Conservation (phyloP, 169 alveolate genomes). For the Babesia sp. region DNA sequence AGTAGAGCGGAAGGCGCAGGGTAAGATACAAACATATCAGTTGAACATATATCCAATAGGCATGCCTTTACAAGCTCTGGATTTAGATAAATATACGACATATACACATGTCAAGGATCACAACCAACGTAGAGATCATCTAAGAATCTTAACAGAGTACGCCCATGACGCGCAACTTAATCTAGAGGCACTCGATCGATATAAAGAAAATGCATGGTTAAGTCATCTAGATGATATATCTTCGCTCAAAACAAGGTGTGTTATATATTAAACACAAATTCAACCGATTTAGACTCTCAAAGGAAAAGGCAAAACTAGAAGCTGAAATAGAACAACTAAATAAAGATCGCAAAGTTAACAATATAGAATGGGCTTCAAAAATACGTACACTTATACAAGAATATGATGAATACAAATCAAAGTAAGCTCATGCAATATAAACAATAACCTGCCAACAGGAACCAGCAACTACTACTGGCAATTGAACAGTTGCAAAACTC, state of each 20-base stretch:
- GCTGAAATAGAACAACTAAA: slow-evolving; percentile 43
- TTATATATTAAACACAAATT: not conserved
- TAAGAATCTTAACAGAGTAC: slow-evolving; percentile 43
- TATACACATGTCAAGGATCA: not conserved
- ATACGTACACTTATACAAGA: slow-evolving; percentile 34
- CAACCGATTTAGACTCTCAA: no score
- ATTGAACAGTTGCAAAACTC: slow-evolving; percentile 50
- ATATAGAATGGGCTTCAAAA: slow-evolving; percentile 39
- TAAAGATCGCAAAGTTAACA: slow-evolving; percentile 43
- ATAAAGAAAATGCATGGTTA: slow-evolving; percentile 60
- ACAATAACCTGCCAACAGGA: slow-evolving; percentile 5
- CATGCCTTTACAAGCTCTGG: slow-evolving; percentile 10
- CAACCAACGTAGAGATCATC: slow-evolving; percentile 11
- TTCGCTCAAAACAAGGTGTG: slow-evolving; percentile 32
- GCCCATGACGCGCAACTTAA: slow-evolving; percentile 54
- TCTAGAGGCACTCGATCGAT: slow-evolving; percentile 65
- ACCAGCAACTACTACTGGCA: slow-evolving; percentile 33
- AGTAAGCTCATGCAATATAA: not conserved
- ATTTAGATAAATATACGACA: slow-evolving; percentile 29
- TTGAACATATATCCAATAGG: not conserved
- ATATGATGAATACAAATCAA: slow-evolving; percentile 29
- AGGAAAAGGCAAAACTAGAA: slow-evolving; percentile 14
- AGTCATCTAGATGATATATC: slow-evolving; percentile 49
- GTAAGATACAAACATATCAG: not conserved
- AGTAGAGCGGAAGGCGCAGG: slow-evolving; percentile 26